These are phyloP conservation scores for Boletales sp. DNA, from an alignment of 768 basidiomycete species.

Conservation along the genomic window DNA sequence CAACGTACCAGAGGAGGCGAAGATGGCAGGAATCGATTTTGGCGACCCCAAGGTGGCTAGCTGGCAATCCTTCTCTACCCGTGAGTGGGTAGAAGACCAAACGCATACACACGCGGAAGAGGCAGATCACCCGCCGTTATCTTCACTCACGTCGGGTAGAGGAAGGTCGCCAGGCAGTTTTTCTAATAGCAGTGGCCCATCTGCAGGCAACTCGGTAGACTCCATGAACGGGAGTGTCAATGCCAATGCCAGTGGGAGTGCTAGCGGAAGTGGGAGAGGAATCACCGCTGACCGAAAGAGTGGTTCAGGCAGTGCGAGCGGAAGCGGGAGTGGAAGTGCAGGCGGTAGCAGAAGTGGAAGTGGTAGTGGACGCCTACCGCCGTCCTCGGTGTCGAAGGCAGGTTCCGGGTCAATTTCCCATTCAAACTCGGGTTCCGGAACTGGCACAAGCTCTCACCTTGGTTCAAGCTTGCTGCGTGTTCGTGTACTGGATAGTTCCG, in stretches of 20 bases:
- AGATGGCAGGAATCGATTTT: slow-evolving; percentile 13
- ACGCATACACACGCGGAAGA: slow-evolving; percentile 14
- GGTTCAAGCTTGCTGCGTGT: slow-evolving; percentile 20
- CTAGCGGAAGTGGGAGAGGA: slow-evolving; percentile 8
- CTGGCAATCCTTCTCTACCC: slow-evolving; percentile 32
- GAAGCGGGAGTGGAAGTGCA: slow-evolving; percentile 1
- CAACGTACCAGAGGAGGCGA: slow-evolving; percentile 15
- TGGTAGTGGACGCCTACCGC: slow-evolving; percentile 6
- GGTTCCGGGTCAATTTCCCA: slow-evolving; percentile 21
- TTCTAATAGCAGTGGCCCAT: slow-evolving; percentile 26
- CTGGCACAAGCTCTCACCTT: slow-evolving; percentile 22
- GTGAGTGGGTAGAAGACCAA: slow-evolving; percentile 46
- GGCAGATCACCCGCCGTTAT: background rate
- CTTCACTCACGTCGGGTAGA: slow-evolving; percentile 2
- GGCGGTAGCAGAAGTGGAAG: slow-evolving; percentile 8
- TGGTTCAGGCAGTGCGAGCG: slow-evolving; percentile 8
- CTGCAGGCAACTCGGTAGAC: slow-evolving; percentile 20
- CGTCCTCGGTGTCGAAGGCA: slow-evolving; percentile 17
- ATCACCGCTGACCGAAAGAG: slow-evolving; percentile 8
- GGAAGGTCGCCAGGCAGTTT: slow-evolving; percentile 20
- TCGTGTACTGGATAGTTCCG: slow-evolving; percentile 27
- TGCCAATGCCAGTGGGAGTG: slow-evolving; percentile 10
- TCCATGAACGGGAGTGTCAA: slow-evolving; percentile 14
- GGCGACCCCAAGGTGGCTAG: slow-evolving; percentile 18
- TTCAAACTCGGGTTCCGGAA: slow-evolving; percentile 22